Evolutionary conservation across 768 basidiomycete genomes (phyloP), one percentile per base, ranked within the genome.

Genomic region (Boletus patriciae): DNA sequence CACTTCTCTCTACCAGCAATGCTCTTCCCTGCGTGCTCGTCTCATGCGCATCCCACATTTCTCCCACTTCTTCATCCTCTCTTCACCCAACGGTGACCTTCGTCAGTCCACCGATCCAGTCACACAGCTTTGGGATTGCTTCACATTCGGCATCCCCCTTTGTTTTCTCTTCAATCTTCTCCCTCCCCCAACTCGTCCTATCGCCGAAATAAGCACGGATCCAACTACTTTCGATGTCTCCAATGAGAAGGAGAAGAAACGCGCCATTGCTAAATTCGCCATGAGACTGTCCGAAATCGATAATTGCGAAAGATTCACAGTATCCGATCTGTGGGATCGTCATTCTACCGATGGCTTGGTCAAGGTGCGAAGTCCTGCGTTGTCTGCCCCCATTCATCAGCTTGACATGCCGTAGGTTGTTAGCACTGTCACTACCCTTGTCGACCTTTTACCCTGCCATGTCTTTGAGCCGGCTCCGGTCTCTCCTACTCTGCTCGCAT

Each of bases 101-200:
- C 82, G 91, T 55, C 85, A 85, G 72, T 90, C 89, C 34, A 89
- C 88, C 42, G 94, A 98, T 76, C 92, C 94, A 37, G 96, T 99
- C 66, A 87, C 89, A 46, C 92, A 94, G 71, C 85, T 98, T 48
- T 96, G 95, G 88, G 91, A 93, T 68, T 86, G 91, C 70, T 91
- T 99, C 75, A 87, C 94, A 41, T 83, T 94, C 36, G 97, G 97
- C 56, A 86, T 92, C 46, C 88, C 94, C 44, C 88, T 98, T 63
- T 96, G 94, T 77, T 97, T 90, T 78, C 86, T 99, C 65, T 96
- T 92, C 80, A 96, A 99, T 76, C 86, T 90, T 71, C 86, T 98
- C 54, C 88, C 88, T 38, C 67, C 70, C 4, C 72, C 76, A 16
- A 65, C 70, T 21, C 64, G 60, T 15, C 77, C 73, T 37, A 79